Base-by-base conservation (phyloP, 2,329 filamentous ascomycete genomes). In the Exophiala bonariae region DNA sequence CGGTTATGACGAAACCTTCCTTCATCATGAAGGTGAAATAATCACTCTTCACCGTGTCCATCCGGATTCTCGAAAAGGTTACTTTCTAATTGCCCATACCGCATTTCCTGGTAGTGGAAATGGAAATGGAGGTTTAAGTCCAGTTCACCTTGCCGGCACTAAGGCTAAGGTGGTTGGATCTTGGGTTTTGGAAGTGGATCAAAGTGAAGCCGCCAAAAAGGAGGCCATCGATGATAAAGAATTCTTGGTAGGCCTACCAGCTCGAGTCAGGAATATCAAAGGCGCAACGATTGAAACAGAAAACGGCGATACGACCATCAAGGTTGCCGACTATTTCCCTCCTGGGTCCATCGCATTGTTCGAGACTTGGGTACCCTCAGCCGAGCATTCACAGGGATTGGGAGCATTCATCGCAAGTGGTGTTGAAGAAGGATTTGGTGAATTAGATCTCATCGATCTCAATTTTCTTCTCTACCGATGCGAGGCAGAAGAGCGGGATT, bases 21-120 rank as follows among this genome's bases (percentile, higher is more conserved):
- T 99, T 43, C 92, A 99, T 63, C 93, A 99, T 64, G 91, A 97
- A 55, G 87, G 89, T 46, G 87, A 99, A 66, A 96, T 96, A 64
- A 87, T 99, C 61, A 99, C 93, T 1, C 89, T 99, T 5, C 93
- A 99, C 66, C 80, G 95, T 52, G 89, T 97, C 2, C 91, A 99
- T 63, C 93, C 92, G 0, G 84, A 88, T 63, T 95, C 89, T 1
- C 81, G 93, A 49, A 95, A 93, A 65, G 93, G 93, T 1, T 92
- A 96, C 67, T 96, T 97, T 68, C 74, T 97, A 37, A 91, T 99
- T 59, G 92, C 95, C 0, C 93, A 97, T 61, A 97, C 93, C 3
- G 93, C 95, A 1, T 99, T 92, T 69, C 89, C 91, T 1, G 91
- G 90, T 1, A 92, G 91, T 60, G 87, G 89, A 17, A 87, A 88